Conservation (phyloP, 306 rosid genomes). For the Lablab purpureus region DNA sequence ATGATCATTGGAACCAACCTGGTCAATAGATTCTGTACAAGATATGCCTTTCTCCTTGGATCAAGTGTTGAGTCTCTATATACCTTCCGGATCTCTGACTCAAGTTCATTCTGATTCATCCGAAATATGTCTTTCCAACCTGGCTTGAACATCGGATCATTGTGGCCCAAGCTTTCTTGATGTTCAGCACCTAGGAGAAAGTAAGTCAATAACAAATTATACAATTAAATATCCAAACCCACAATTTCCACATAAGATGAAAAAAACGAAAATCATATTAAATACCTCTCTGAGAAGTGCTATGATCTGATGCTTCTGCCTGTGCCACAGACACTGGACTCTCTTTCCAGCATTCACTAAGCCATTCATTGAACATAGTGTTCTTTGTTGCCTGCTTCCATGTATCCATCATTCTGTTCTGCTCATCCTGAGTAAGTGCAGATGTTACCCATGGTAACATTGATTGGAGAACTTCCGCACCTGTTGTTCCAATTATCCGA, state of each 20-base stretch:
- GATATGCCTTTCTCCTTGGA: conserved; percentile 99
- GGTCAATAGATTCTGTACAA: conserved; percentile 97
- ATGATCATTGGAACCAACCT: conserved; percentile 65
- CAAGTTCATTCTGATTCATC: conserved; percentile 97
- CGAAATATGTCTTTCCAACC: conserved; percentile 99
- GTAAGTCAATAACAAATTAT: conserved; percentile 19
- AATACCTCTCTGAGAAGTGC: conserved; percentile 66
- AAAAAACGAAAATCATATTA: conserved; percentile 32
- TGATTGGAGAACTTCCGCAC: conserved; percentile 99
- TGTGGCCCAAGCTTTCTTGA: conserved; percentile 84
- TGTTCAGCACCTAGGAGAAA: conserved; percentile 66
- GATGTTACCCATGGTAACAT: conserved; percentile 99
- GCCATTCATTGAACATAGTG: conserved; percentile 99
- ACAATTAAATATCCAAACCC: conserved; percentile 28
- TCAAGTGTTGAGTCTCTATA: conserved; percentile 93
- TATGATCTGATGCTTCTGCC: conserved; percentile 63
- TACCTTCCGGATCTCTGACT: conserved; percentile 97
- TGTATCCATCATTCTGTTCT: conserved; percentile 92
- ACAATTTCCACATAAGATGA: conserved; percentile 37
- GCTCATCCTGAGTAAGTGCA: conserved; percentile 97
- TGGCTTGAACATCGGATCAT: conserved; percentile 97
- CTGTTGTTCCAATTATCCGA: conserved; percentile 96
- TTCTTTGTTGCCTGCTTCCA: conserved; percentile 99
- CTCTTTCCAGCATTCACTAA: conserved; percentile 95
- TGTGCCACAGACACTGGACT: conserved; percentile 59